Conservation (phyloP, 2,329 filamentous ascomycete species). For the Graphium sp. region DNA sequence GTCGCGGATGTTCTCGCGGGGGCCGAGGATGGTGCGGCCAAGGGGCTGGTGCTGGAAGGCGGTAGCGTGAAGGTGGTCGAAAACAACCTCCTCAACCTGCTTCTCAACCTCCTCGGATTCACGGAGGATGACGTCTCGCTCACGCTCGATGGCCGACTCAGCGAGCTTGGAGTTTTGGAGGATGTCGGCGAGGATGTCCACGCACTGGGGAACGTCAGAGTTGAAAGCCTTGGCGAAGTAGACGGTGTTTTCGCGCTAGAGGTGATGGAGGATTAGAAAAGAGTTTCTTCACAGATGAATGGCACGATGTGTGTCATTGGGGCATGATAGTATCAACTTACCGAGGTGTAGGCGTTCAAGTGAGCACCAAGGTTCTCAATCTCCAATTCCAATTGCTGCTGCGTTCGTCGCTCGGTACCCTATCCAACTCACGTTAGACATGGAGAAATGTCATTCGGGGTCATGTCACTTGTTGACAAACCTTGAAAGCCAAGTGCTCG, state of each 20-base stretch:
- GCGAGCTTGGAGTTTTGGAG: constrained; percentile 99
- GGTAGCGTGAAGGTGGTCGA: constrained; percentile 96
- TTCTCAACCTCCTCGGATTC: constrained; percentile 99
- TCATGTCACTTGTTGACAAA: constrained; percentile 20
- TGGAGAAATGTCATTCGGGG: constrained; percentile 4
- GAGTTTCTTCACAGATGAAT: not conserved
- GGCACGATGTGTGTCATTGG: not conserved
- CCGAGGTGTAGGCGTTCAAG: constrained; percentile 98
- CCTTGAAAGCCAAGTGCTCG: constrained; percentile 99
- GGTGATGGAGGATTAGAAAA: constrained; percentile 2
- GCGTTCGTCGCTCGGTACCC: constrained; percentile 87
- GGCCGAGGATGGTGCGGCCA: constrained; percentile 92
- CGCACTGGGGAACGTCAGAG: constrained; percentile 85
- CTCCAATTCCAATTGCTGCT: constrained; percentile 96
- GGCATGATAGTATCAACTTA: constrained; percentile 29
- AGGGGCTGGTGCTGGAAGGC: constrained; percentile 94
- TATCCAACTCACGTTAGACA: constrained; percentile 19
- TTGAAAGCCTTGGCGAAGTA: constrained; percentile 99
- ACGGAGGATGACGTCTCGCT: constrained; percentile 95
- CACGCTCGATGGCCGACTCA: constrained; percentile 78
- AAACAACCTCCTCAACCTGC: constrained; percentile 98
- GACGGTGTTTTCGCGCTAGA: constrained; percentile 92
- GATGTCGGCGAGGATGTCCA: constrained; percentile 98
- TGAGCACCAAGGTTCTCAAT: constrained; percentile 99
- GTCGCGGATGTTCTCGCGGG: constrained; percentile 94